A percentile compares a stretch with the other conserved stretches of the same genome.
Evolutionary conservation across 768 basidiomycete species (phyloP).

Genomic region (Rhizopogon sp.): DNA sequence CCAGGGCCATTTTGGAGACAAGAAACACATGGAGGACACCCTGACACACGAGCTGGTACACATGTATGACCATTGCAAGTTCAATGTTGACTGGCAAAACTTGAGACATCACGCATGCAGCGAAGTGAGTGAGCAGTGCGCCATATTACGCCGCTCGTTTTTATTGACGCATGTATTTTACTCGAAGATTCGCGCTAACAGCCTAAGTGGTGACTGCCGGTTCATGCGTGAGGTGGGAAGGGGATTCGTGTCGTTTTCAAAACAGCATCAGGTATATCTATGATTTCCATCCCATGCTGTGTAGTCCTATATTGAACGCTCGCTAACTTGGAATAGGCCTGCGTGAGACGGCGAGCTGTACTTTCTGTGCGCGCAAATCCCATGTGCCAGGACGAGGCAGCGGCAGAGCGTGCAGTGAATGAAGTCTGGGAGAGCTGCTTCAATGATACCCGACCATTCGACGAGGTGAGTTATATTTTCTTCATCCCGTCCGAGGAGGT

Average conservation of each 20-base stretch:
- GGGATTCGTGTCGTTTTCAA: conserved; percentile 76
- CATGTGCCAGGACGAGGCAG: conserved; percentile 64
- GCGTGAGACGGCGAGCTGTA: conserved; percentile 84
- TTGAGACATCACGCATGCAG: conserved; percentile 94
- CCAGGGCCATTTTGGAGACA: conserved; percentile 74
- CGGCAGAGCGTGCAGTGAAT: conserved; percentile 88
- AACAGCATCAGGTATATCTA: conserved; percentile 81
- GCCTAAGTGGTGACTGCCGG: conserved; percentile 88
- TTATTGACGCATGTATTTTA: background rate
- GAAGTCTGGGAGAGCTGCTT: conserved; percentile 98
- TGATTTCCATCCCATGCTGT: conserved; percentile 4
- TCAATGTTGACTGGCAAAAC: conserved; percentile 90
- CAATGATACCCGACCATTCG: conserved; percentile 93
- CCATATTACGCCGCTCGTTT: background rate
- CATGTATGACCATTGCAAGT: conserved; percentile 92
- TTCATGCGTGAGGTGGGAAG: conserved; percentile 78
- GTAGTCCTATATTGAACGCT: conserved; percentile 4
- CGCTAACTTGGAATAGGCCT: conserved; percentile 48
- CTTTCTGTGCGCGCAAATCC: conserved; percentile 80
- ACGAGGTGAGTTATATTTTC: conserved; percentile 61
- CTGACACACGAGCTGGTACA: conserved; percentile 92
- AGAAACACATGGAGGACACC: conserved; percentile 90
- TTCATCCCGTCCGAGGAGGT: background rate
- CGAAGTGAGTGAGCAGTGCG: conserved; percentile 56
- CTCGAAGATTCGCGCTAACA: conserved; percentile 93